Evolutionary conservation across 176 grass and related monocot genomes (phyloP).

Genomic region (Juncus inflexus): DNA sequence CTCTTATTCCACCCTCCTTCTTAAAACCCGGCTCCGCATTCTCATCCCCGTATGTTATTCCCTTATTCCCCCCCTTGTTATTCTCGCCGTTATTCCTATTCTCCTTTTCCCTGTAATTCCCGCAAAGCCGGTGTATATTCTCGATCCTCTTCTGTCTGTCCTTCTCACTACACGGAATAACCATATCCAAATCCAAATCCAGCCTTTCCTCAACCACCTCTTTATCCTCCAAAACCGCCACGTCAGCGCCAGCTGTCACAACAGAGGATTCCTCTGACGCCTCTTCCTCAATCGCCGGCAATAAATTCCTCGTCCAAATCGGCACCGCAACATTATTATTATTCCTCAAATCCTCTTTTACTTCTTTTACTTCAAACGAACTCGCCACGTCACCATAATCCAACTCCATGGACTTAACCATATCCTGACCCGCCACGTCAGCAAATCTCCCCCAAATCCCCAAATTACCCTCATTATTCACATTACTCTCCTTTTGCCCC

Average conservation of each 20-base stretch:
- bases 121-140: conserved; percentile 86
- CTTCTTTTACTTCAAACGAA: conserved; percentile 55
- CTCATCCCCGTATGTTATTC: conserved; percentile 49
- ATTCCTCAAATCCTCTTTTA: conserved; percentile 50
- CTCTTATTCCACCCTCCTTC: conserved; percentile 30
- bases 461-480: conserved; percentile 41
- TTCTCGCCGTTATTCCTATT: conserved; percentile 33
- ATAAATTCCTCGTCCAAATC: conserved; percentile 34
- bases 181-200: conserved; percentile 4
- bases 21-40: conserved; percentile 33
- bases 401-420: conserved; percentile 92
- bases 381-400: conserved; percentile 62
- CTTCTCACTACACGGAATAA: conserved; percentile 36
- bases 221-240: conserved; percentile 63
- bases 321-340: conserved; percentile 14
- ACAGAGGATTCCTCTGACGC: conserved; percentile 45
- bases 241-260: conserved; percentile 65
- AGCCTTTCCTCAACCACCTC: conserved; percentile 66
- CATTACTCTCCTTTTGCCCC: too few relatives aligned
- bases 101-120: conserved; percentile 59
- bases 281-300: conserved; percentile 28
- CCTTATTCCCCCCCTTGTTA: too few relatives aligned
- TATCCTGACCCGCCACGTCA: conserved; percentile 47
- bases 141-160: conserved; percentile 58
- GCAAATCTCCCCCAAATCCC: conserved; percentile 44